A percentile compares a stretch with the other conserved stretches of the same genome.
Evolutionary conservation across 169 alveolate species (phyloP).

Genomic region (Eimeria tenella): DNA sequence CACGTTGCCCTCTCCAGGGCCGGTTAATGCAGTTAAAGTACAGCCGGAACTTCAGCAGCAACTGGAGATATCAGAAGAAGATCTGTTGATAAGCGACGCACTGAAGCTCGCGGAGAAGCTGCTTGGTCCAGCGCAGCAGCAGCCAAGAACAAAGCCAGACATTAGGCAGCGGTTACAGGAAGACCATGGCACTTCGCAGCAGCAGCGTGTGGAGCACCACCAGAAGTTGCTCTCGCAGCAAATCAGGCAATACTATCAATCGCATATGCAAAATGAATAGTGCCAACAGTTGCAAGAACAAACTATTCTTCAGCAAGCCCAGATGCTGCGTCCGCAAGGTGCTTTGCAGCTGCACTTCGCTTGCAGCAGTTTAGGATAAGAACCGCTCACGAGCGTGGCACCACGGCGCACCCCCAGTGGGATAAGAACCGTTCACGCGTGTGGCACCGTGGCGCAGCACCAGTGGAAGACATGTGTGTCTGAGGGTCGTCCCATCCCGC

Average conservation of each 20-base stretch:
- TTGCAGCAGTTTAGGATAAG: too few species aligned
- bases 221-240: background rate
- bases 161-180: background rate
- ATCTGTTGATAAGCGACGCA: background rate
- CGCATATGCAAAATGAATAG: background rate
- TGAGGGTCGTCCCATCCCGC: too few species aligned
- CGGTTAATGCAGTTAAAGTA: background rate
- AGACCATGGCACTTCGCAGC: background rate
- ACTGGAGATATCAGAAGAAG: constrained; percentile 11
- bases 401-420: too few species aligned
- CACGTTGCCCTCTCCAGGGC: background rate
- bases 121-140: constrained; percentile 39
- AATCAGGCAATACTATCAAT: constrained; percentile 52
- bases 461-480: too few species aligned
- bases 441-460: too few species aligned
- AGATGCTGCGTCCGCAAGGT: too few species aligned
- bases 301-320: too few species aligned
- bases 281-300: background rate
- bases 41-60: constrained; percentile 1
- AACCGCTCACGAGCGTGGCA: too few species aligned
- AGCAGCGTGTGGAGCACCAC: constrained; percentile 54
- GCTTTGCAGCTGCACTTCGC: too few species aligned
- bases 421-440: too few species aligned
- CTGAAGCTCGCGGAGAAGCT: constrained; percentile 54
- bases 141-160: background rate